These are phyloP conservation scores for Rutstroemia sydowiana DNA, from an alignment of 2,329 filamentous ascomycete species.

Conservation along the genomic window DNA sequence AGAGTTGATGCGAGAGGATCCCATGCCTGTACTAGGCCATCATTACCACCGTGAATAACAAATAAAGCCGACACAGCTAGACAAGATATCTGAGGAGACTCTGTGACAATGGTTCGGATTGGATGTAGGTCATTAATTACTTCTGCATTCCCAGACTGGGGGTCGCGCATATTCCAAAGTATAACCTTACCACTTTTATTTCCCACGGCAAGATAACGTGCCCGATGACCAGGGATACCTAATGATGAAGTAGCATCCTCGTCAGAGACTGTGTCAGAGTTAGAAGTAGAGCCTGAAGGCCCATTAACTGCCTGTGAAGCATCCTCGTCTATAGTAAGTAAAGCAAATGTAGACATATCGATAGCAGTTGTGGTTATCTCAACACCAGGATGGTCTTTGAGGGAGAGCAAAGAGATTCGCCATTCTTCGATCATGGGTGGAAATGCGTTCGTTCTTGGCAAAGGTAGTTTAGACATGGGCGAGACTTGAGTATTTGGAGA, in stretches of 20 bases:
- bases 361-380: conserved; percentile 64
- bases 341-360: conserved; percentile 67
- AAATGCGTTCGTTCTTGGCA: conserved; percentile 14
- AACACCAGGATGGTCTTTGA: conserved; percentile 51
- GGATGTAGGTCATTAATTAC: conserved; percentile 57
- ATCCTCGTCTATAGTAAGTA: conserved; percentile 70
- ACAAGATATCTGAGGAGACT: conserved; percentile 80
- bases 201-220: conserved; percentile 73
- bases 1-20: conserved; percentile 79
- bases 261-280: conserved; percentile 22
- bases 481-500: conserved; percentile 24
- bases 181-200: conserved; percentile 71
- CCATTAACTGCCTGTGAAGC: conserved; percentile 56
- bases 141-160: conserved; percentile 45
- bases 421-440: conserved; percentile 52
- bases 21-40: conserved; percentile 94
- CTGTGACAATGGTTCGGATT: conserved; percentile 77
- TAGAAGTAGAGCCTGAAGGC: conserved; percentile 26
- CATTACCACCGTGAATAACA: conserved; percentile 85
- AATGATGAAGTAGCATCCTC: conserved; percentile 24
- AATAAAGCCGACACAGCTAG: conserved; percentile 80
- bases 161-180: conserved; percentile 76
- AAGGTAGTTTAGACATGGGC: conserved; percentile 14
- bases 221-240: conserved; percentile 78
- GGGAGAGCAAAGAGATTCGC: conserved; percentile 52